Conservation (phyloP, 2,329 filamentous ascomycete species). For the Xylariaceae sp. region DNA sequence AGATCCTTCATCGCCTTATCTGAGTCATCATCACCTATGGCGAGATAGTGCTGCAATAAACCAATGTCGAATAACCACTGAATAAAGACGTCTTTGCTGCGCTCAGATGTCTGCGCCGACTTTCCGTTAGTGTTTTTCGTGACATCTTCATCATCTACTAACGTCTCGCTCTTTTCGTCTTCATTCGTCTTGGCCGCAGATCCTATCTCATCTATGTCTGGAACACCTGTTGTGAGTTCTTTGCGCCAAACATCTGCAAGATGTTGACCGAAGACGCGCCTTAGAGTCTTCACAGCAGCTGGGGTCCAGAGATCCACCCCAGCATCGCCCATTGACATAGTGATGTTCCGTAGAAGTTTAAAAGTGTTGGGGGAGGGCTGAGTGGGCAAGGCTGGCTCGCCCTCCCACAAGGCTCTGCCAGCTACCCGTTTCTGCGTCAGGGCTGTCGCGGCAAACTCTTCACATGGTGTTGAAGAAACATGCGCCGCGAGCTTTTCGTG, state of each 20-base stretch:
- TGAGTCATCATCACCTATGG: constrained; percentile 31
- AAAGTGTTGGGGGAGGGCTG: constrained; percentile 81
- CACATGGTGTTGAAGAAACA: constrained; percentile 58
- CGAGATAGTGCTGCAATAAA: constrained; percentile 57
- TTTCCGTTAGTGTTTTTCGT: neutral
- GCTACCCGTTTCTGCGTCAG: constrained; percentile 58
- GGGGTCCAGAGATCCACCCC: constrained; percentile 85
- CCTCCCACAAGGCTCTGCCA: constrained; percentile 80
- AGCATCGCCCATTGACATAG: constrained; percentile 69
- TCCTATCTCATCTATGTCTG: constrained; percentile 31
- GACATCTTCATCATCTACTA: constrained; percentile 9
- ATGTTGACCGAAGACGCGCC: constrained; percentile 58
- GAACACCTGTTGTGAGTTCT: constrained; percentile 46
- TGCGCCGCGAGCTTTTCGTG: constrained; percentile 66
- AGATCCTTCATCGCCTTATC: constrained; percentile 51
- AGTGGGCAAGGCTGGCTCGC: constrained; percentile 73
- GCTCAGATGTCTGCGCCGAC: constrained; percentile 29
- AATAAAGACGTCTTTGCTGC: constrained; percentile 55
- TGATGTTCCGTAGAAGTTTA: constrained; percentile 71
- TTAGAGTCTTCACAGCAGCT: constrained; percentile 68
- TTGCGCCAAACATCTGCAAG: constrained; percentile 58
- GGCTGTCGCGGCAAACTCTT: constrained; percentile 52
- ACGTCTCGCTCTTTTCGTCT: constrained; percentile 2
- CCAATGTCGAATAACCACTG: constrained; percentile 69
- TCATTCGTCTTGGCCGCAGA: constrained; percentile 21